Percentiles rank a stretch among this genome's conserved stretches.
Conservation (phyloP, 371 early-diverging fungal species). For the Parasitella parasitica region DNA sequence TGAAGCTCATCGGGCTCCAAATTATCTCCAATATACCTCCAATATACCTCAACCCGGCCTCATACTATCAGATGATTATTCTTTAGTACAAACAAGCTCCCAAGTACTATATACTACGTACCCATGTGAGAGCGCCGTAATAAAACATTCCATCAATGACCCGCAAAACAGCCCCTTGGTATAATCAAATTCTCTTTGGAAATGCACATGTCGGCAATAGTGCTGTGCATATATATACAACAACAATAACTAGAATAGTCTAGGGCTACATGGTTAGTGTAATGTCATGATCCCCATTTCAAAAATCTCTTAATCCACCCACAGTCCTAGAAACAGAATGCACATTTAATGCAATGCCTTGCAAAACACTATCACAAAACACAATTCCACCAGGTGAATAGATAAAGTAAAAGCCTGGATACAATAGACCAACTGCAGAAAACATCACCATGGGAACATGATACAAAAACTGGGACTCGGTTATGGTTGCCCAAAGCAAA, state of each 20-base stretch:
- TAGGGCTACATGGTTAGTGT: not conserved
- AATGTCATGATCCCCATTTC: not conserved
- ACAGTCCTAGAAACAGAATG: conserved; percentile 54
- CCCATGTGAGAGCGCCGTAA: conserved; percentile 56
- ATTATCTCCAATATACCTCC: conserved; percentile 59
- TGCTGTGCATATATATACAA: conserved; percentile 56
- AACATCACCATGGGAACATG: conserved; percentile 42
- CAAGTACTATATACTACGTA: conserved; percentile 7
- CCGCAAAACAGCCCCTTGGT: conserved; percentile 50
- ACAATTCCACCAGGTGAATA: conserved; percentile 55
- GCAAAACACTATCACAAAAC: conserved; percentile 57
- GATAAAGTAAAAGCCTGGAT: conserved; percentile 50
- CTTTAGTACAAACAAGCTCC: too few relatives aligned
- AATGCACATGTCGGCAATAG: conserved; percentile 53
- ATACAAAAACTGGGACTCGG: conserved; percentile 37
- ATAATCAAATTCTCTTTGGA: conserved; percentile 49
- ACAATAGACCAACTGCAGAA: conserved; percentile 39
- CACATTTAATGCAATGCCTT: conserved; percentile 58
- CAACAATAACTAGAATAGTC: conserved; percentile 50
- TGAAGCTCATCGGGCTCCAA: conserved; percentile 34
- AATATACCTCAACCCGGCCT: conserved; percentile 58
- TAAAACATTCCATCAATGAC: conserved; percentile 48
- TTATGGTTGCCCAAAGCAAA: conserved; percentile 10
- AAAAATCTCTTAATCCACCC: too few relatives aligned
- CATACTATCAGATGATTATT: conserved; percentile 20